Conservation (phyloP, 768 basidiomycete genomes). For the Collybia sordida region DNA sequence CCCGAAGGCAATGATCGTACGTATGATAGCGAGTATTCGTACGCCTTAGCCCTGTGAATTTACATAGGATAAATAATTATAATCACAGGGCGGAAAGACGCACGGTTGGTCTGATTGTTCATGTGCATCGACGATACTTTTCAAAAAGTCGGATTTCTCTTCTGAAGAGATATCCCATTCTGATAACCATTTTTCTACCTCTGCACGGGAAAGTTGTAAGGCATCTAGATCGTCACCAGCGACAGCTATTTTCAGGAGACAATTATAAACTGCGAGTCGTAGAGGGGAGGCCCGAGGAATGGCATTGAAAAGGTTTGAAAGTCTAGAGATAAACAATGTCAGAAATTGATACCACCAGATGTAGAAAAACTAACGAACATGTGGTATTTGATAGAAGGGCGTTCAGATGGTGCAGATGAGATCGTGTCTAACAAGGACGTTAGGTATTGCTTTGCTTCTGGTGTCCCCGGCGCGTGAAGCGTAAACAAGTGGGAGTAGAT, state of each 20-base stretch:
- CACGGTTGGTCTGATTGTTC: conserved; percentile 59
- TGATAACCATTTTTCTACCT: conserved; percentile 74
- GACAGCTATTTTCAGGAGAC: conserved; percentile 59
- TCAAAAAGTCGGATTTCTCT: conserved; percentile 66
- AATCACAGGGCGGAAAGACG: conserved; percentile 23
- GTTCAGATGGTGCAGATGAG: conserved; percentile 51
- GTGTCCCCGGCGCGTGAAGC: conserved; percentile 53
- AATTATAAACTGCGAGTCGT: conserved; percentile 60
- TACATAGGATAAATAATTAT: not conserved
- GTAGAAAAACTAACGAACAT: conserved; percentile 47
- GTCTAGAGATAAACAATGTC: conserved; percentile 36
- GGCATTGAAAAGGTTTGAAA: conserved; percentile 83
- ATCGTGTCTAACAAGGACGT: conserved; percentile 52
- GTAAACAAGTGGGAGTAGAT: conserved; percentile 71
- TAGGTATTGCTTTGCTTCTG: conserved; percentile 54
- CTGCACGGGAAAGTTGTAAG: conserved; percentile 56
- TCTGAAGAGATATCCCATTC: conserved; percentile 70
- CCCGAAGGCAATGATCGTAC: conserved; percentile 58
- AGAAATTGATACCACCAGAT: conserved; percentile 1
- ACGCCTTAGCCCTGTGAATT: conserved; percentile 51
- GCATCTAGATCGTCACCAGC: conserved; percentile 61
- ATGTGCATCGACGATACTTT: conserved; percentile 59
- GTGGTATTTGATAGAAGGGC: conserved; percentile 67
- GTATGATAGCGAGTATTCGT: conserved; percentile 63
- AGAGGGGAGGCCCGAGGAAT: conserved; percentile 64